These are phyloP conservation scores for Parasitella parasitica DNA, from an alignment of 371 early-diverging fungal genomes.

Conservation along the genomic window DNA sequence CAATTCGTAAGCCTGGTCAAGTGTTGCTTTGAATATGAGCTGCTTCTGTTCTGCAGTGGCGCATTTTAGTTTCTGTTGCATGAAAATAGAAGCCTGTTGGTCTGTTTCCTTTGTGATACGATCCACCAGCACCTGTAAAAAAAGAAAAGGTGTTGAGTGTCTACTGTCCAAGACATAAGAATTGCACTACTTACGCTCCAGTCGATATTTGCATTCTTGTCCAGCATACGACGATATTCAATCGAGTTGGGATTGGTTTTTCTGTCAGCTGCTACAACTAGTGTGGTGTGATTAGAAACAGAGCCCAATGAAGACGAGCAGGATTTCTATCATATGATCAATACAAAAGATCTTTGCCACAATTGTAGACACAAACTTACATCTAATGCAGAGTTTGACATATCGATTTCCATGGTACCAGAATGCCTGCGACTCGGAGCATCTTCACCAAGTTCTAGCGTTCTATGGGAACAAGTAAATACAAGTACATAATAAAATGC, in stretches of 20 bases:
- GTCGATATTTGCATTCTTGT: conserved; percentile 29
- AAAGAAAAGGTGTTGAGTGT: not conserved
- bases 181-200: conserved; percentile 29
- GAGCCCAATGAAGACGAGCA: not conserved
- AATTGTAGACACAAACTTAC: not conserved
- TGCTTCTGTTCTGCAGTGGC: conserved; percentile 54
- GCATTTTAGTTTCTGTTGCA: conserved; percentile 72
- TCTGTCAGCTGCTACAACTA: not conserved
- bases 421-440: not conserved
- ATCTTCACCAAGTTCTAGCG: not conserved
- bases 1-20: conserved; percentile 54
- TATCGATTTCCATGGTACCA: not conserved
- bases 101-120: conserved; percentile 73
- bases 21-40: conserved; percentile 61
- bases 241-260: not conserved
- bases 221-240: conserved; percentile 23
- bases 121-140: conserved; percentile 49
- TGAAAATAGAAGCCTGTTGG: conserved; percentile 74
- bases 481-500: too few species aligned
- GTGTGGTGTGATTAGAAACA: not conserved
- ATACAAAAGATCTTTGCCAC: not conserved
- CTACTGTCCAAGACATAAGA: not conserved
- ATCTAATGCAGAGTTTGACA: not conserved
- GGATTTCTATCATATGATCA: not conserved
- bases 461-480: too few species aligned